Percentiles rank a stretch among this genome's conserved stretches.
Evolutionary conservation across 2,329 filamentous ascomycete species (phyloP).

Genomic region (Lojkania enalia): DNA sequence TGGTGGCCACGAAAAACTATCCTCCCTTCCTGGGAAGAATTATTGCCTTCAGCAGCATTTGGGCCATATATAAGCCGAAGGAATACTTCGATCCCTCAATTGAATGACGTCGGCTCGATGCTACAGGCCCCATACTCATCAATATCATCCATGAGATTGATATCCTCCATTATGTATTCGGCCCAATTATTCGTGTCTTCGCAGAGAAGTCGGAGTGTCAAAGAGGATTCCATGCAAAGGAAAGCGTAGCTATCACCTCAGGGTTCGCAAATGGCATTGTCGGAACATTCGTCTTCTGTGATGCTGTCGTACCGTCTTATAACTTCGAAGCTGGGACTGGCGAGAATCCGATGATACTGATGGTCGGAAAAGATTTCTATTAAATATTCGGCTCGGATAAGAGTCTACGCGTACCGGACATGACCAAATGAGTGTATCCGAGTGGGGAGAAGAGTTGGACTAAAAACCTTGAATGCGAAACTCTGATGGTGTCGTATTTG

Average conservation of each 20-base stretch:
- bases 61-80: slow-evolving; percentile 57
- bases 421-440: slow-evolving; percentile 55
- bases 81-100: slow-evolving; percentile 55
- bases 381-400: slow-evolving; percentile 59
- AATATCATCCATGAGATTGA: slow-evolving; percentile 67
- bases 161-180: slow-evolving; percentile 60
- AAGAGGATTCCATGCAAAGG: slow-evolving; percentile 56
- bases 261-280: slow-evolving; percentile 59
- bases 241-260: slow-evolving; percentile 59
- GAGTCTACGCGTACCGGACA: slow-evolving; percentile 58
- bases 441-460: slow-evolving; percentile 49
- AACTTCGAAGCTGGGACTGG: slow-evolving; percentile 62
- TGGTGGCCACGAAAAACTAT: slow-evolving; percentile 53
- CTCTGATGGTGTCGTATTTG: slow-evolving; percentile 32
- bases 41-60: slow-evolving; percentile 60
- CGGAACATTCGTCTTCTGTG: slow-evolving; percentile 60
- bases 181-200: slow-evolving; percentile 56
- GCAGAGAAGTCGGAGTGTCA: slow-evolving; percentile 53
- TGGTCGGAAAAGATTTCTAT: slow-evolving; percentile 52
- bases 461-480: slow-evolving; percentile 40
- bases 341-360: slow-evolving; percentile 59
- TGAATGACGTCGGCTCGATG: slow-evolving; percentile 52
- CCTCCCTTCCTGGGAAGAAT: slow-evolving; percentile 52
- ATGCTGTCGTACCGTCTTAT: slow-evolving; percentile 56
- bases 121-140: slow-evolving; percentile 58